Percentiles rank a stretch among this genome's conserved stretches.
phyloP scores from a whole-genome alignment of 352 stramenopile genomes.

The Globisporangium takayamanum region DNA sequence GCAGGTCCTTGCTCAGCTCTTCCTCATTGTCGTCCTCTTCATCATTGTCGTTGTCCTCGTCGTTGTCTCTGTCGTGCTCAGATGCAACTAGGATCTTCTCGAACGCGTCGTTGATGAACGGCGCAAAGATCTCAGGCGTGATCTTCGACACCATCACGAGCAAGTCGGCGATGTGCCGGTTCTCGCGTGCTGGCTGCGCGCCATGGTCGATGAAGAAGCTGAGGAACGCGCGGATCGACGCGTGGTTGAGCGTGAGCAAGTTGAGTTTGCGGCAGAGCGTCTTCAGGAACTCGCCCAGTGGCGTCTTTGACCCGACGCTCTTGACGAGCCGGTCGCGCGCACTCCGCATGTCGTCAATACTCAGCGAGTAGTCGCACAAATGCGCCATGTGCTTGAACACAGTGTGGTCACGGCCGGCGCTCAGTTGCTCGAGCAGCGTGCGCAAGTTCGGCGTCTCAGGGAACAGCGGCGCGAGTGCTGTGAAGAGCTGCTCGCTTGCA shows the following conservation, averaged over 20 bases:
- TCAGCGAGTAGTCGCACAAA: constrained; percentile 50
- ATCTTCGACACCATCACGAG: constrained; percentile 43
- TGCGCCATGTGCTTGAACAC: constrained; percentile 68
- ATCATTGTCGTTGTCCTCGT: constrained; percentile 4
- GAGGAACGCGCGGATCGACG: constrained; percentile 27
- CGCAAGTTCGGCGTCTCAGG: constrained; percentile 44
- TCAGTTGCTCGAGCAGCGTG: constrained; percentile 58
- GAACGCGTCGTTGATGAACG: constrained; percentile 47
- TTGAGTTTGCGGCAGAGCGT: constrained; percentile 78
- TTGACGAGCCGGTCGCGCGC: constrained; percentile 70
- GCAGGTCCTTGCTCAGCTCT: constrained; percentile 23
- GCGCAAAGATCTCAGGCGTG: constrained; percentile 40
- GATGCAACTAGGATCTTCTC: constrained; percentile 31
- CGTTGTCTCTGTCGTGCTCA: constrained; percentile 1
- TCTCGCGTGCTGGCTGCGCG: constrained; percentile 28
- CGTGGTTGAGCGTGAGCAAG: constrained; percentile 56
- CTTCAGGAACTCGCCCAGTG: constrained; percentile 73
- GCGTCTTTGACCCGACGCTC: constrained; percentile 69
- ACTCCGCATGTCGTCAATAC: constrained; percentile 36
- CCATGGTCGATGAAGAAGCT: constrained; percentile 31
- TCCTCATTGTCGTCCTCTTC: constrained; percentile 33
- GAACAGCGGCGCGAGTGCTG: constrained; percentile 45
- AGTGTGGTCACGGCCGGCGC: constrained; percentile 69
- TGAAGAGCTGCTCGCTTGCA: constrained; percentile 27
- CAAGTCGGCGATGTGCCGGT: constrained; percentile 49